Evolutionary conservation across 805 yeast genomes (phyloP).

Genomic region (Barnettozyma sucrosica): DNA sequence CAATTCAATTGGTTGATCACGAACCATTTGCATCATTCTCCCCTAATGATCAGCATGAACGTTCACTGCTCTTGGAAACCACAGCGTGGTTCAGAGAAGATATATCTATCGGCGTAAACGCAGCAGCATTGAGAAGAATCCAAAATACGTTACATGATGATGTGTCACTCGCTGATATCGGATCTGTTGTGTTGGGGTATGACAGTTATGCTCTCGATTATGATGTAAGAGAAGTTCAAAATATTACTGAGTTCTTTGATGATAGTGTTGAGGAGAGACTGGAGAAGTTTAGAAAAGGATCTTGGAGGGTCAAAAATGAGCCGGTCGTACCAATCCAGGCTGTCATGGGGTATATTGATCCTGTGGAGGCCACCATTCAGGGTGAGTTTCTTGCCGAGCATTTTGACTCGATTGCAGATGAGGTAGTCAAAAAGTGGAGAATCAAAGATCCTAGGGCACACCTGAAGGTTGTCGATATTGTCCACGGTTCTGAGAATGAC

Average conservation of each 20-base stretch:
- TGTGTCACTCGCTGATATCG: not conserved
- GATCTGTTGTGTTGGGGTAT: slow-evolving; percentile 12
- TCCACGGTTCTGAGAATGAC: not conserved
- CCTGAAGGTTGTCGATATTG: not conserved
- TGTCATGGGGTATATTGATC: not conserved
- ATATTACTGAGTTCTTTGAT: not conserved
- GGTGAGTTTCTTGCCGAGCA: not conserved
- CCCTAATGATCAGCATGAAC: not conserved
- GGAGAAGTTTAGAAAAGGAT: not conserved
- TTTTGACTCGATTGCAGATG: not conserved
- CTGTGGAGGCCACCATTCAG: not conserved
- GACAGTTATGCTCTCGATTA: slow-evolving; percentile 6
- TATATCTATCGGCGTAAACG: not conserved
- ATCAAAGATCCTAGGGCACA: not conserved
- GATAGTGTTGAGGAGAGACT: not conserved
- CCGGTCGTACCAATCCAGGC: not conserved
- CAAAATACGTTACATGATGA: not conserved
- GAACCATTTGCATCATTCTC: not conserved
- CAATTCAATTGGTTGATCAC: not conserved
- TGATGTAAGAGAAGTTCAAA: not conserved
- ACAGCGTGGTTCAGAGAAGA: not conserved
- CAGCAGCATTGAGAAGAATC: not conserved
- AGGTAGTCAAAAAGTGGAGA: not conserved
- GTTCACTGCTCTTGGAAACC: not conserved
- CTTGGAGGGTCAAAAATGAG: slow-evolving; percentile 1